Conservation (phyloP, 805 yeast species). For the Komagataella pseudopastoris region DNA sequence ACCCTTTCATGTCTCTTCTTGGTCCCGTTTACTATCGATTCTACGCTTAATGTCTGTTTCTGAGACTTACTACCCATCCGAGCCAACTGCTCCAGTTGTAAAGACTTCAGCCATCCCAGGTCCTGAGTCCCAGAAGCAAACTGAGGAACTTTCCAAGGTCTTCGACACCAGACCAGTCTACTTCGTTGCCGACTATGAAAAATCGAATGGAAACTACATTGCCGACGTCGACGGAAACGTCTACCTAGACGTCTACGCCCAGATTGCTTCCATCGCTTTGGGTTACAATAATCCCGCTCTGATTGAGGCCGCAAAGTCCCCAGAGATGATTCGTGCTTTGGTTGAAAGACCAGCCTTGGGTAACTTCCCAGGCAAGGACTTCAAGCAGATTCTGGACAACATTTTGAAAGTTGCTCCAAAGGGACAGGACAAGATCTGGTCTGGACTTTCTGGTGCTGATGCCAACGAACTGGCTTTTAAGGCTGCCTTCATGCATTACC, state of each 20-base stretch:
- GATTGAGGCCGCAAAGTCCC: slow-evolving; percentile 39
- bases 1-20: neutral
- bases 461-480: slow-evolving; percentile 63
- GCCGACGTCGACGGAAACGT: slow-evolving; percentile 54
- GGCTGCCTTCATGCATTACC: slow-evolving; percentile 58
- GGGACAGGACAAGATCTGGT: slow-evolving; percentile 47
- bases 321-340: slow-evolving; percentile 48
- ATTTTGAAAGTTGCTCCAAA: slow-evolving; percentile 52
- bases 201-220: slow-evolving; percentile 52
- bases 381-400: slow-evolving; percentile 31
- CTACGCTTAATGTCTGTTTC: slow-evolving; percentile 11
- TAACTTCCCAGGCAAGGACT: slow-evolving; percentile 47
- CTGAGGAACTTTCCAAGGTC: slow-evolving; percentile 27
- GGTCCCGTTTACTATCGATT: neutral
- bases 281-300: slow-evolving; percentile 62
- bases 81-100: slow-evolving; percentile 32
- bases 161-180: slow-evolving; percentile 52
- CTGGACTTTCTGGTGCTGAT: slow-evolving; percentile 54
- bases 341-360: slow-evolving; percentile 61
- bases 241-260: slow-evolving; percentile 55
- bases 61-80: slow-evolving; percentile 25
- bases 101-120: slow-evolving; percentile 32
- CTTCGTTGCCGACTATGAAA: slow-evolving; percentile 50
- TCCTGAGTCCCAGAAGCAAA: slow-evolving; percentile 23
- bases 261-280: slow-evolving; percentile 56